Evolutionary conservation across 139 green algal genomes (phyloP).

Genomic region (Pseudopediastrum boryanum): DNA sequence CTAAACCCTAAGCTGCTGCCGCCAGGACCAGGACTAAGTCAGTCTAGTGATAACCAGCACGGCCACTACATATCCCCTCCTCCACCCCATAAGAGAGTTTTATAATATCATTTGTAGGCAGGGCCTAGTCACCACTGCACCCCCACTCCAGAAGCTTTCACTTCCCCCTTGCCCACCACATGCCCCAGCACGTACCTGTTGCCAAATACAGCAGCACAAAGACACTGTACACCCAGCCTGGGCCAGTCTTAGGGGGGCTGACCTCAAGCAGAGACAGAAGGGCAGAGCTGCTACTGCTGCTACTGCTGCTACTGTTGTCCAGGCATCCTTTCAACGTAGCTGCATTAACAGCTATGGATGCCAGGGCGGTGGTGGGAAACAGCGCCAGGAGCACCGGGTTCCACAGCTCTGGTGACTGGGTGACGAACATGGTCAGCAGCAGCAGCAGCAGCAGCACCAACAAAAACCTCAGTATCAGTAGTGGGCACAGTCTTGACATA

Average conservation of each 20-base stretch:
- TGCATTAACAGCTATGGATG: slow-evolving; percentile 8
- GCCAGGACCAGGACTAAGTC: no score
- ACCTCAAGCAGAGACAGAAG: slow-evolving; percentile 6
- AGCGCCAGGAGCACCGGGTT: not conserved
- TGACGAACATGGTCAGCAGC: not conserved
- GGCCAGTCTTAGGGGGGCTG: slow-evolving; percentile 12
- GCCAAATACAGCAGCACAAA: slow-evolving; percentile 32
- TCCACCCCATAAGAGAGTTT: no score
- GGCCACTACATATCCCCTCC: no score
- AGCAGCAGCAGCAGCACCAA: slow-evolving; percentile 24
- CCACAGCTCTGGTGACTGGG: slow-evolving; percentile 31
- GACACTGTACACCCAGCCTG: slow-evolving; percentile 26
- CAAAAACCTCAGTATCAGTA: no score
- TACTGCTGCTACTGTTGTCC: not conserved
- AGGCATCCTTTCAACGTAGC: slow-evolving; percentile 10
- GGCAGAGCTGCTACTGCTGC: not conserved
- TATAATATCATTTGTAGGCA: no score
- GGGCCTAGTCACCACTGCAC: no score
- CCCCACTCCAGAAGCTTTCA: no score
- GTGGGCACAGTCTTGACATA: no score
- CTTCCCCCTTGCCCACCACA: no score
- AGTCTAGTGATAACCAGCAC: no score
- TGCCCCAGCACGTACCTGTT: slow-evolving; percentile 25
- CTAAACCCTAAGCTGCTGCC: no score
- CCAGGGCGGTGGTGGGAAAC: slow-evolving; percentile 29